Evolutionary conservation across 2,329 filamentous ascomycete genomes (phyloP), one percentile per base, ranked within the genome.

Genomic region (Diaporthe nobilis): DNA sequence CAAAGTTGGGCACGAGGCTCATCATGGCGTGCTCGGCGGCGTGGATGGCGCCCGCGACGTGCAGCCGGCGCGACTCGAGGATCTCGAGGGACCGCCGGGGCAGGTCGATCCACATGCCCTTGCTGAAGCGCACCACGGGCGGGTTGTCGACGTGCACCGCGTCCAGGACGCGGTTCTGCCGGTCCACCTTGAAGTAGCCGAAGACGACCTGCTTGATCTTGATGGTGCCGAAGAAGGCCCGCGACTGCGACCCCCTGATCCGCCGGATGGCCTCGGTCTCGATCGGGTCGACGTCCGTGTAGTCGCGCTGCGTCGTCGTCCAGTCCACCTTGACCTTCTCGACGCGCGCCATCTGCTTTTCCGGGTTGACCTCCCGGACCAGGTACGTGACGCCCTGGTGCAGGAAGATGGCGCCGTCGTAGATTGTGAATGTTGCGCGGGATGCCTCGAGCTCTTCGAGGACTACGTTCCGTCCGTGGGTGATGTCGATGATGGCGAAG

Each of bases 141-240:
- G 96, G 96, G 79, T 98, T 98, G 82, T 98, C 95, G 31, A 98
- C 95, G 76, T 96, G 91, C 0, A 98, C 93, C 3, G 96, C 96
- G 82, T 99, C 97, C 20, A 98, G 90, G 75, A 98, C 94, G 2
- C 95, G 92, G 2, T 94, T 91, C 79, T 92, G 93, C 81, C 93
- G 94, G 84, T 98, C 96, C n/a, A 98, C 87, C 82, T 98, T 98
- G 89, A 98, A 98, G 86, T 97, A 99, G 2, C 97, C 97, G 82
- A 97, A 98, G 2, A 99, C 95, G 42, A 94, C 93, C 79, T 96
- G 94, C 78, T 93, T 91, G 80, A 98, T 96, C 80, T 94, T 93
- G 82, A 99, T 96, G 0, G 91, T 87, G 49, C 97, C 97, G 82
- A 95, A 96, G 85, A 95, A 98, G 1, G 96, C 96, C 77, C 92